Base-by-base conservation (phyloP, 192 early-diverging fungal species). In the Cetraspora pellucida region DNA sequence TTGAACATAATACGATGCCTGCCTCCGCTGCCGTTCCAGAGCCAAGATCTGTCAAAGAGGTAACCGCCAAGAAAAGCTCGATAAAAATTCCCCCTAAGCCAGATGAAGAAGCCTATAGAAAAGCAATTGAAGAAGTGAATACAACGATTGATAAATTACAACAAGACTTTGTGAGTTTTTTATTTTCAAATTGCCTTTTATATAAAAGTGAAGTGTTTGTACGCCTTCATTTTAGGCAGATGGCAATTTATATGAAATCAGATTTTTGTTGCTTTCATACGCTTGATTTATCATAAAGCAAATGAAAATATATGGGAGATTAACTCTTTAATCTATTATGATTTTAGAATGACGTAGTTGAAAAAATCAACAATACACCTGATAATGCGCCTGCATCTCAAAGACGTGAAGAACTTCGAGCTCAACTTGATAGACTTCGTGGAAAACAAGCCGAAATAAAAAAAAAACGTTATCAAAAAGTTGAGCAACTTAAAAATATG, bases 381-480 rank as follows among this genome's bases (percentile, higher is more conserved):
- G 77, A 87, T 52, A 89, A 89, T 70, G 86, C 84, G 2, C 81
- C 87, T 28, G 81, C 81, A n/a, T 81, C 77, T 21, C 86, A 81
- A 54, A 85, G 83, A 73, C 87, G 88, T 76, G 89, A 87, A 64
- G 87, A 90, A 75, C 84, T 94, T 67, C 78, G 85, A 17, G 77
- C 82, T 43, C 83, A 89, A 65, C 79, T 95, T 54, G 87, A 89
- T 65, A 90, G 84, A 49, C 84, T 96, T 52, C 90, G 87, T 74
- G 88, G 87, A 46, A 88, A 95, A 82, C 91, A 93, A 78, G 86
- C 83, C 43, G 89, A 88, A 44, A 81, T 91, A 59, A 90, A 90
- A 81, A 87, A 92, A 67, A 84, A 83, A 60, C 88, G 91, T 60
- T 85, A 85, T 79, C 89, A 89, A 81, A 88, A 90, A 25, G 87